A percentile compares a stretch with the other conserved stretches of the same genome.
phyloP scores from a whole-genome alignment of 257 asterid genomes.

The Phtheirospermum japonicum region DNA sequence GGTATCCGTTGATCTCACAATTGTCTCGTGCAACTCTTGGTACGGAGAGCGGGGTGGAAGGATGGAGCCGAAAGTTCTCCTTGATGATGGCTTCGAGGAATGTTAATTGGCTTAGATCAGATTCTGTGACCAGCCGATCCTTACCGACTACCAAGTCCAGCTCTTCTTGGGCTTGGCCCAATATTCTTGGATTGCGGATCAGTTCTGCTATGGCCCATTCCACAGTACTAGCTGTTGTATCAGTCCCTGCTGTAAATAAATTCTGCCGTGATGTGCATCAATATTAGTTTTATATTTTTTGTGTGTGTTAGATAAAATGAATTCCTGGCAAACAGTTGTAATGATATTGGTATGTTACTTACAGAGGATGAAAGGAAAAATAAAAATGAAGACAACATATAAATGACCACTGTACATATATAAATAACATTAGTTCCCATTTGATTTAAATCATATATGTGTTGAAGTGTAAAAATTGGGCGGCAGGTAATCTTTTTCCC shows the following conservation, averaged over 20 bases:
- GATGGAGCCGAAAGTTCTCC: slow-evolving; percentile 72
- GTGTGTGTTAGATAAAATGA: no score
- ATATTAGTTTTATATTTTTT: not conserved
- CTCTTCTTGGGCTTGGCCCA: slow-evolving; percentile 53
- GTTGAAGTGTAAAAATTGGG: no score
- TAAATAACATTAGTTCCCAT: no score
- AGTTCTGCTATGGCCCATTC: slow-evolving; percentile 80
- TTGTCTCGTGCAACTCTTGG: slow-evolving; percentile 55
- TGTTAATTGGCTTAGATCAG: slow-evolving; percentile 44
- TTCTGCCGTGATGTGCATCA: slow-evolving; percentile 34
- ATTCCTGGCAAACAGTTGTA: no score
- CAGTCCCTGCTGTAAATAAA: slow-evolving; percentile 65
- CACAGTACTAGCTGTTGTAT: slow-evolving; percentile 69
- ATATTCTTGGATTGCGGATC: slow-evolving; percentile 44
- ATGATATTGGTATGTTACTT: no score
- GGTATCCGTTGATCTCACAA: slow-evolving; percentile 62
- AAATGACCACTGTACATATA: no score
- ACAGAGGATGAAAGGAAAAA: no score
- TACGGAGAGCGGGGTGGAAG: slow-evolving; percentile 66
- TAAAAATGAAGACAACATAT: no score
- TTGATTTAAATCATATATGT: no score
- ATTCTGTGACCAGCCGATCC: slow-evolving; percentile 41
- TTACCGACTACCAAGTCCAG: slow-evolving; percentile 53
- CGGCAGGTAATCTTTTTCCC: no score
- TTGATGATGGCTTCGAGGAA: slow-evolving; percentile 60